Conservation (phyloP, 192 early-diverging fungal genomes). For the Backusella australiensis region DNA sequence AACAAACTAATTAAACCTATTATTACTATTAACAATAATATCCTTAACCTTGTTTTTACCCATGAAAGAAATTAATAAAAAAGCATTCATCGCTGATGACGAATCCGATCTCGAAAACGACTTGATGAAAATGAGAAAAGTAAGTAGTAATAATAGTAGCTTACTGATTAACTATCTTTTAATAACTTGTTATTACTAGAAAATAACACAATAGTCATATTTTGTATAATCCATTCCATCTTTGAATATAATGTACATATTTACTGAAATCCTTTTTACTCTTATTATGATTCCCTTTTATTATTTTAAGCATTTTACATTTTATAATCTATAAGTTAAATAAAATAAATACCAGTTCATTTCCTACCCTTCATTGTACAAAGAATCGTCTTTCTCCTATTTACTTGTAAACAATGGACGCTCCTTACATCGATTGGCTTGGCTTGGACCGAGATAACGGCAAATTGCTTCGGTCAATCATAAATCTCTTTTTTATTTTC, state of each 20-base stretch:
- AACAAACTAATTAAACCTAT: background rate
- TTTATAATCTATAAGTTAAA: background rate
- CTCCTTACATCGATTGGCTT: background rate
- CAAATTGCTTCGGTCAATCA: too few relatives aligned
- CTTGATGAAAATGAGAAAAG: background rate
- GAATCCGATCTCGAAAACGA: background rate
- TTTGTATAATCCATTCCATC: background rate
- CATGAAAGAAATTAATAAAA: constrained; percentile 1
- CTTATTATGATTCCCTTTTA: background rate
- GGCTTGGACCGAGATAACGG: background rate
- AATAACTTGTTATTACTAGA: background rate
- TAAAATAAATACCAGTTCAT: background rate
- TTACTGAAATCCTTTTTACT: background rate
- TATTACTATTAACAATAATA: background rate
- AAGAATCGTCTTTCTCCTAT: too few relatives aligned
- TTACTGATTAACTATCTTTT: background rate
- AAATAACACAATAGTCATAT: background rate
- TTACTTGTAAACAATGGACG: too few relatives aligned
- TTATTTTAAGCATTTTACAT: background rate
- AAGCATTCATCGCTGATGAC: background rate
- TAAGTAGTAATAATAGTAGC: background rate
- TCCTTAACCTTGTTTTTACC: constrained; percentile 6
- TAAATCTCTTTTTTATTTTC: too few relatives aligned
- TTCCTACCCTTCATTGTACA: background rate
- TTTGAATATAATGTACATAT: background rate